A percentile compares a stretch with the other conserved stretches of the same genome.
Evolutionary conservation across 805 yeast genomes (phyloP).

Genomic region (Candida coleopterorum): DNA sequence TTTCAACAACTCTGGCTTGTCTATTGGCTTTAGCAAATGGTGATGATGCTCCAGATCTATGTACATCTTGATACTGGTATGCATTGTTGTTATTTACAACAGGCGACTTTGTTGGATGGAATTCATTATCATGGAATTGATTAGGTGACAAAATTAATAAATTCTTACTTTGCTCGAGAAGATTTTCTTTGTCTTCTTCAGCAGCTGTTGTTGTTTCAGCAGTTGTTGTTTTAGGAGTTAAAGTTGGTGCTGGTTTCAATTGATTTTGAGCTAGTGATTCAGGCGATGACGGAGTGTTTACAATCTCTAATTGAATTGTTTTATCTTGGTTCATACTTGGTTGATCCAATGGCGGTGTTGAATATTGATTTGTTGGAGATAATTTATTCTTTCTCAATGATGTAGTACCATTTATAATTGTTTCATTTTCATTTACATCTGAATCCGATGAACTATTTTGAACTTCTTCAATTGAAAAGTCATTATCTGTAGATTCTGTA

Average conservation of each 20-base stretch:
- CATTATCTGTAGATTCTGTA: slow-evolving; percentile 13
- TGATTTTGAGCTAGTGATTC: slow-evolving; percentile 1
- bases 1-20: slow-evolving; percentile 42
- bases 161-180: slow-evolving; percentile 16
- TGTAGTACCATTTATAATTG: slow-evolving; percentile 6
- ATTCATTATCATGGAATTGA: slow-evolving; percentile 32
- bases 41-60: slow-evolving; percentile 28
- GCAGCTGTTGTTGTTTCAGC: slow-evolving; percentile 11
- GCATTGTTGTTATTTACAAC: background rate
- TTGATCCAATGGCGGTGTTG: slow-evolving; percentile 5
- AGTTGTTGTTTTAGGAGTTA: slow-evolving; percentile 2
- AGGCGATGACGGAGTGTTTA: slow-evolving; percentile 3
- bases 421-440: slow-evolving; percentile 16
- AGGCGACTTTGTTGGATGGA: slow-evolving; percentile 18
- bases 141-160: slow-evolving; percentile 35
- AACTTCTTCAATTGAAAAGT: slow-evolving; percentile 37
- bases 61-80: slow-evolving; percentile 11
- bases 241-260: slow-evolving; percentile 16
- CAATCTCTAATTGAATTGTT: slow-evolving; percentile 5
- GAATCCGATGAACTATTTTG: slow-evolving; percentile 31
- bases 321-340: background rate
- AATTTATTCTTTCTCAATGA: slow-evolving; percentile 7
- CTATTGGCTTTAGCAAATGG: slow-evolving; percentile 41
- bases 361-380: slow-evolving; percentile 1
- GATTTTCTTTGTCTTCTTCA: slow-evolving; percentile 8